A percentile compares a stretch with the other conserved stretches of the same genome.
Conservation (phyloP, 345 rosid species). For the Salix viminalis region DNA sequence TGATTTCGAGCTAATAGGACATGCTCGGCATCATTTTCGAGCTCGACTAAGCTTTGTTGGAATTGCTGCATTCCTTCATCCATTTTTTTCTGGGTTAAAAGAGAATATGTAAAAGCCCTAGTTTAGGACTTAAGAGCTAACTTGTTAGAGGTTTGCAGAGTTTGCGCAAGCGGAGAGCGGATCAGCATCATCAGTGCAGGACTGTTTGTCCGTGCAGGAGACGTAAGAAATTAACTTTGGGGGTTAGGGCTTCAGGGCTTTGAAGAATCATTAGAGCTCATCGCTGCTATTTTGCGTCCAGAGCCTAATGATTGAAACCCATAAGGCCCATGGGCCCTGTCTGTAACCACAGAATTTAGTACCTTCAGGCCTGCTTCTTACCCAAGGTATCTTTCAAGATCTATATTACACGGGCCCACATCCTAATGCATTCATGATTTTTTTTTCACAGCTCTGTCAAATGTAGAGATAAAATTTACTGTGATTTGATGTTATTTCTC, state of each 20-base stretch:
- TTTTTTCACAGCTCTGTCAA: not conserved
- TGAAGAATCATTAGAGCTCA: too few species aligned
- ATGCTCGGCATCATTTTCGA: conserved; percentile 74
- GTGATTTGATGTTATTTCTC: too few species aligned
- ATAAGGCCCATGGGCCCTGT: not conserved
- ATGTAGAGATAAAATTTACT: not conserved
- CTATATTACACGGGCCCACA: too few species aligned
- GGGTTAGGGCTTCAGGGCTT: not conserved
- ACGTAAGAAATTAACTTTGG: not conserved
- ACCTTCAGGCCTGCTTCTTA: not conserved
- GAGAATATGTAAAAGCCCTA: not conserved
- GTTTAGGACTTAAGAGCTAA: not conserved
- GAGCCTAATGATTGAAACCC: too few species aligned
- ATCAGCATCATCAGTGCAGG: not conserved
- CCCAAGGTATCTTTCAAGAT: too few species aligned
- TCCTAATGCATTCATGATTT: not conserved
- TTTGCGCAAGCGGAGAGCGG: not conserved
- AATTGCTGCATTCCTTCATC: conserved; percentile 51
- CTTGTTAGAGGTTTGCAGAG: not conserved
- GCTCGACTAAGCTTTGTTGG: conserved; percentile 41
- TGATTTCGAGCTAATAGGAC: conserved; percentile 55
- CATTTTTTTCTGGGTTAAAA: conserved; percentile 29
- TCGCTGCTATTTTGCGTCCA: too few species aligned
- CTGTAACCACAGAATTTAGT: not conserved
- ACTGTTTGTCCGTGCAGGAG: not conserved